Base-by-base conservation (phyloP, 495 filamentous ascomycete species). In the Aspergillus diversus region DNA sequence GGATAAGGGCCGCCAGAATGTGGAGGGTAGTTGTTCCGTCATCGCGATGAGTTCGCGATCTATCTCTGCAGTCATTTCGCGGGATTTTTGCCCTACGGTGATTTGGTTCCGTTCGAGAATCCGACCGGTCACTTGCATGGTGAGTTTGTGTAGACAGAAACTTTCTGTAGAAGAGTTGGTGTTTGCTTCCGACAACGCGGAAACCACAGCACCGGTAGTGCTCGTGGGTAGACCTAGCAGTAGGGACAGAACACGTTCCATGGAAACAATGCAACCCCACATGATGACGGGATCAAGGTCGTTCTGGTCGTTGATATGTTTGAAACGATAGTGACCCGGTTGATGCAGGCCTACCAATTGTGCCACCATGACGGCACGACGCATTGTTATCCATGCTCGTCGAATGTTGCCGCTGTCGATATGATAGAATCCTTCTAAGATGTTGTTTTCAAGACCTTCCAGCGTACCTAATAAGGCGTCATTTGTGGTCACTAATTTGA, bases 351-450 rank as follows among this genome's bases (percentile, higher is more conserved):
- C 55, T 21, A 57, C 16, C 12, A 57, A 31, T 31, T 57, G 55
- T 4, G 55, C 55, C 7, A 16, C 55, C 55, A 47, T 57, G 21
- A 57, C 55, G 1, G 55, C 55, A 12, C 55, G 55, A 47, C 37
- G 55, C 39, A 57, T 4, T 17, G 55, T 57, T 8, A 57, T 57
- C 55, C 55, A 57, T 15, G 55, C 37, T 2, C 55, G 55, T 5
- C 55, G 55, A 21, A 57, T 57, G 37, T 57, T 57, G 8, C 55
- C 55, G 37, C 55, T 57, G 17, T 57, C 55, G 7, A 57, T 33
- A 21, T 57, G 55, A 5, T 57, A 57, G 13, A 47, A 57, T 5
- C n/a, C 16, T 31, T 57, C 55, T 3, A 57, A 17, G 12, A 57
- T 57, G 15, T 46, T 57, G 33, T 47, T 57, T n/a, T 57, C 55